Base-by-base conservation (phyloP, 352 stramenopile species). In the Globisporangium yorkense region DNA sequence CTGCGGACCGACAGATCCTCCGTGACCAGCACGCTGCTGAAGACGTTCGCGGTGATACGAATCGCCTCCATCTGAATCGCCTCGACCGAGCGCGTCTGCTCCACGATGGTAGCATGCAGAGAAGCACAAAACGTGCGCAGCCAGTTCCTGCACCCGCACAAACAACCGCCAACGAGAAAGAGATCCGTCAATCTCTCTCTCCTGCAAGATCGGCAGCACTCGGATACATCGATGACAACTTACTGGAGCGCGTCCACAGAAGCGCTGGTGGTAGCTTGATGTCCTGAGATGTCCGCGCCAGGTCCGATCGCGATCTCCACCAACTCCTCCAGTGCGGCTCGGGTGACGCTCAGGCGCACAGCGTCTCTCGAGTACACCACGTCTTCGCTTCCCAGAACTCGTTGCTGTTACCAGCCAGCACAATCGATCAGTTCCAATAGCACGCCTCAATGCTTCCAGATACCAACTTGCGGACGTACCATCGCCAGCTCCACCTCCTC, bases 1-100 rank as follows among this genome's bases (percentile, higher is more conserved):
- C 60, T 49, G 18, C 55, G 60, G 1, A 66, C 40, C 7, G 54
- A 61, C 13, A 61, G 48, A 49, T 66, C 60, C 3, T 66, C 60
- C 2, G 55, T 58, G 16, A 48, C 40, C 29, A 66, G 15, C n/a
- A 61, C 39, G 21, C 41, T 46, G 18, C 54, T 57, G 6, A 54
- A 1, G 5, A 58, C 31, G 31, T 43, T 56, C 27, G 54, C 49
- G 13, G 27, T n/a, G 3, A 66, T 44, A 1, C 60, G 60, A 33
- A 66, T 43, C n/a, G 54, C 50, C 50, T 61, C 54, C 9, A 51
- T 21, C 10, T 54, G 60, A 33, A 66, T 43, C 15, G 54, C 50
- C 50, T 61, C 54, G 15, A 56, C 21, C 15, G 54, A 3, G 16
- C 16, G 41, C 13, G 45, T 65, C 39, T 47, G 35, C 35, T 60